Percentiles rank a stretch among this genome's conserved stretches.
These are phyloP conservation scores for Lithohypha guttulata DNA, from an alignment of 2,329 filamentous ascomycete species.

Conservation along the genomic window DNA sequence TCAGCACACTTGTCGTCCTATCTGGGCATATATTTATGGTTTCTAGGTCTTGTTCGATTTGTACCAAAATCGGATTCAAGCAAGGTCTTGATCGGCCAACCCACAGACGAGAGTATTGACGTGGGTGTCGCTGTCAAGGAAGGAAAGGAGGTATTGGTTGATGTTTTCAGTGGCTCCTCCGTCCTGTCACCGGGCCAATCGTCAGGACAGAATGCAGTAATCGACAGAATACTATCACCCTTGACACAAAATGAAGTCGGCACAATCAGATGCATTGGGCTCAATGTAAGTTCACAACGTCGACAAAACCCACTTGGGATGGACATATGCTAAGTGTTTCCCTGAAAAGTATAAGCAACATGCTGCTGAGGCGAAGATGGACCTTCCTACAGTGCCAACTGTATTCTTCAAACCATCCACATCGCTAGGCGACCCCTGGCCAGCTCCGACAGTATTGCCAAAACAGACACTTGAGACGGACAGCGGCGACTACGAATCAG, in stretches of 20 bases:
- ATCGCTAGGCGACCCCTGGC: constrained; percentile 26
- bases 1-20: not conserved
- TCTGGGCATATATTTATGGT: not conserved
- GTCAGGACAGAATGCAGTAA: constrained; percentile 40
- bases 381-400: constrained; percentile 28
- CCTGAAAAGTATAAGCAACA: constrained; percentile 30
- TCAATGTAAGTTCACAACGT: constrained; percentile 27
- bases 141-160: constrained; percentile 46
- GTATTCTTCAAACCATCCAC: constrained; percentile 33
- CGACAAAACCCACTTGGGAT: too few species aligned
- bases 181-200: constrained; percentile 44
- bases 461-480: constrained; percentile 28
- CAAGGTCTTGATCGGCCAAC: constrained; percentile 47
- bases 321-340: too few species aligned
- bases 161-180: constrained; percentile 48
- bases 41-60: constrained; percentile 49
- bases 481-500: constrained; percentile 33
- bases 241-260: constrained; percentile 28
- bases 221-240: constrained; percentile 29
- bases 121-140: constrained; percentile 48
- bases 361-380: constrained; percentile 30
- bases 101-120: constrained; percentile 42
- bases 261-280: constrained; percentile 36
- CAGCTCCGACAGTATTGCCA: constrained; percentile 25
- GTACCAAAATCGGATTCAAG: constrained; percentile 40